These are phyloP conservation scores for Limnanthes douglasii DNA, from an alignment of 345 rosid genomes.

Conservation along the genomic window DNA sequence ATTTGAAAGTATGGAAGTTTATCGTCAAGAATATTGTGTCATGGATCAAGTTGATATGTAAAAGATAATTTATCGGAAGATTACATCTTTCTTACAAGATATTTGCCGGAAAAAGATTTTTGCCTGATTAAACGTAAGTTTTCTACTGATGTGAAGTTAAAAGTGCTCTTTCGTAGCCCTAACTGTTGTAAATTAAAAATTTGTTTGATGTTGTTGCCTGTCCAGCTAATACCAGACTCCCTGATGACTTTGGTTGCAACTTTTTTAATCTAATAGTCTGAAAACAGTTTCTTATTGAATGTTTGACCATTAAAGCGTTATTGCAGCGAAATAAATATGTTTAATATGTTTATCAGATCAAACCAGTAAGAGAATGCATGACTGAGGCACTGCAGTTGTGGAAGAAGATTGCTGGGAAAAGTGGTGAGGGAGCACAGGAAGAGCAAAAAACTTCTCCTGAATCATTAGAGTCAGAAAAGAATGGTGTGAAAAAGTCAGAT, in stretches of 20 bases:
- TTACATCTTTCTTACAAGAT: neutral
- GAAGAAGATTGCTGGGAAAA: conserved; percentile 81
- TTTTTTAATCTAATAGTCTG: too few species aligned
- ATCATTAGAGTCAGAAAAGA: conserved; percentile 26
- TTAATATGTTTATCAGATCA: conserved; percentile 44
- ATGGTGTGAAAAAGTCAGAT: conserved; percentile 25
- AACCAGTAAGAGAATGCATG: conserved; percentile 92
- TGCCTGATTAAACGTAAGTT: too few species aligned
- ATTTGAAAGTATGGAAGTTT: neutral
- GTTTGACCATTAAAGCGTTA: conserved; percentile 4
- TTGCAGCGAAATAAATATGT: conserved; percentile 3
- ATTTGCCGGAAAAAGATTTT: too few species aligned
- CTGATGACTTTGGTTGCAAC: too few species aligned
- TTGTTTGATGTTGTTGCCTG: too few species aligned
- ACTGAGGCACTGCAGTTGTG: conserved; percentile 85
- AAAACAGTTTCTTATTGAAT: conserved; percentile 8
- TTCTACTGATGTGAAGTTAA: neutral
- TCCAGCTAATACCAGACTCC: too few species aligned
- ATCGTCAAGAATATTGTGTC: neutral
- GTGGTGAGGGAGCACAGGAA: conserved; percentile 40
- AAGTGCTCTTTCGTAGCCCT: neutral
- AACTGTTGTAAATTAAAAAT: too few species aligned
- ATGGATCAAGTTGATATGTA: neutral
- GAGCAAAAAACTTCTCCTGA: conserved; percentile 57
- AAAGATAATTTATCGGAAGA: neutral